A percentile compares a stretch with the other conserved stretches of the same genome.
Evolutionary conservation across 2,329 filamentous ascomycete species (phyloP).

Genomic region (Phoma herbarum): DNA sequence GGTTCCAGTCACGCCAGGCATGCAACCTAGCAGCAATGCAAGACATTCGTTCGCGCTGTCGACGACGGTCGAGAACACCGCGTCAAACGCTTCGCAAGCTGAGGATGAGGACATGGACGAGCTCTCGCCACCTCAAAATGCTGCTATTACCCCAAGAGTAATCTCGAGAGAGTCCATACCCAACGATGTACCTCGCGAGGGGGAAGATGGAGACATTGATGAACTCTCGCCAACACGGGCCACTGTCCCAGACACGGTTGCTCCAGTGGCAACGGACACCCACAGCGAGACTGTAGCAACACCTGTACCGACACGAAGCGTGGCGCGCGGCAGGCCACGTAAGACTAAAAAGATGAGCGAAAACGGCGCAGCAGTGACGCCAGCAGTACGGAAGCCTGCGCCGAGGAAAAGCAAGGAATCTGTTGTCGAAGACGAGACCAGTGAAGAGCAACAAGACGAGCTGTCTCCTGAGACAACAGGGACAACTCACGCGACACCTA

Average conservation of each 20-base stretch:
- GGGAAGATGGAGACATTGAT: constrained; percentile 31
- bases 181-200: constrained; percentile 14
- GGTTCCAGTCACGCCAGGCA: constrained; percentile 37
- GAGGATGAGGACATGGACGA: constrained; percentile 43
- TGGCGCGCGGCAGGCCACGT: constrained; percentile 25
- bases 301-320: constrained; percentile 4
- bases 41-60: constrained; percentile 26
- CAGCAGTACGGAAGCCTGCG: constrained; percentile 21
- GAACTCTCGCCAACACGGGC: constrained; percentile 28
- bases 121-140: constrained; percentile 33
- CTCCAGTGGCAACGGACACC: not conserved
- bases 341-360: constrained; percentile 14
- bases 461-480: constrained; percentile 32
- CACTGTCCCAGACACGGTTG: not conserved
- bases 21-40: constrained; percentile 25
- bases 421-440: constrained; percentile 11
- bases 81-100: constrained; percentile 23
- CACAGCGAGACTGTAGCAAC: not conserved
- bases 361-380: constrained; percentile 22
- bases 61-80: constrained; percentile 24
- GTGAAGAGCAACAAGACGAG: constrained; percentile 28
- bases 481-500: constrained; percentile 8
- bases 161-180: constrained; percentile 17
- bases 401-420: constrained; percentile 14
- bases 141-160: constrained; percentile 25